Percentiles rank a stretch among this genome's conserved stretches.
Evolutionary conservation across 441 rosid genomes (phyloP).

Genomic region (Pelargonium citronellum): DNA sequence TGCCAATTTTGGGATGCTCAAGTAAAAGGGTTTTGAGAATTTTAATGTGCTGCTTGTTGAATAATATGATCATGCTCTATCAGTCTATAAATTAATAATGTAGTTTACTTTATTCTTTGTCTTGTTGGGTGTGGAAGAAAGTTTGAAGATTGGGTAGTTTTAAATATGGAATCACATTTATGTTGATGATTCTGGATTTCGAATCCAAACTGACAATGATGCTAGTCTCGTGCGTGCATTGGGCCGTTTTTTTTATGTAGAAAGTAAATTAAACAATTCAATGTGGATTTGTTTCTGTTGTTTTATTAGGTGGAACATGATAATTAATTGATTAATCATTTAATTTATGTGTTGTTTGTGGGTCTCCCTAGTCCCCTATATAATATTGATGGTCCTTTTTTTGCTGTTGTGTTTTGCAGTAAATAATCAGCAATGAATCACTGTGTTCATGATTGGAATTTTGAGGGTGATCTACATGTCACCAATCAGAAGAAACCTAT

Average conservation of each 20-base stretch:
- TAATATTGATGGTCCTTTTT: background rate
- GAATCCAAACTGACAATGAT: too few species aligned
- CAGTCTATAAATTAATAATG: background rate
- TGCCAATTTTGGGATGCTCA: background rate
- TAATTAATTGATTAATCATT: conserved; percentile 7
- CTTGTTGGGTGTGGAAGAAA: conserved; percentile 3
- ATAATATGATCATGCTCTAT: background rate
- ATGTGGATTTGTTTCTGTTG: background rate
- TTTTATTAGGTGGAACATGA: conserved; percentile 3
- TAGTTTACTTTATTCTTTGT: background rate
- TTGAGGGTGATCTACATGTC: conserved; percentile 39
- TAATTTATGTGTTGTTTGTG: background rate
- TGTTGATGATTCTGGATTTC: too few species aligned
- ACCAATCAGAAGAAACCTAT: conserved; percentile 32
- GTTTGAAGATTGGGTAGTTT: background rate
- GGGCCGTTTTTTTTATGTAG: background rate
- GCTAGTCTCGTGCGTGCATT: too few species aligned
- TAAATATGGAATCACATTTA: background rate
- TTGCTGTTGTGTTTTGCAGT: conserved; percentile 18
- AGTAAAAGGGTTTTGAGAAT: conserved; percentile 6
- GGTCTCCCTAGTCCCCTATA: background rate
- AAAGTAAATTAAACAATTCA: background rate
- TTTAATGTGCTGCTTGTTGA: background rate
- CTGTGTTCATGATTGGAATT: conserved; percentile 47
- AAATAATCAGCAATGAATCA: conserved; percentile 48